Evolutionary conservation across 2,329 filamentous ascomycete species (phyloP).

Genomic region (Trichoderma sp.): DNA sequence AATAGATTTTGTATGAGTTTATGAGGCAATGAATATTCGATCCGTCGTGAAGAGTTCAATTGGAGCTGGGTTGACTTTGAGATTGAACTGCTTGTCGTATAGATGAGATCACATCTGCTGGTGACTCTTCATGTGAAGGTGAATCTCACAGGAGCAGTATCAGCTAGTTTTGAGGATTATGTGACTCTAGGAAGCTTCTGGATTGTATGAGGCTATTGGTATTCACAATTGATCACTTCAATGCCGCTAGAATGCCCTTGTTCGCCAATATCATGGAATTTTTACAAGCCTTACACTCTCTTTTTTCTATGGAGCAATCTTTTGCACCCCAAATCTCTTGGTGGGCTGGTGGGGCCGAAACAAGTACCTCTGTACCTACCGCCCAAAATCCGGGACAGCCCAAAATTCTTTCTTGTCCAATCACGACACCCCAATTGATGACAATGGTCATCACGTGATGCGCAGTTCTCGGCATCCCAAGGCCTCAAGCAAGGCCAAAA

Average conservation of each 20-base stretch:
- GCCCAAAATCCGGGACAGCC: background rate
- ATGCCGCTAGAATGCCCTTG: background rate
- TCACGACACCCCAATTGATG: conserved; percentile 35
- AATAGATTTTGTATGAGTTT: background rate
- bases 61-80: background rate
- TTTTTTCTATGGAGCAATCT: conserved; percentile 10
- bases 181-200: too few species aligned
- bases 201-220: too few species aligned
- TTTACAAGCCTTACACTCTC: background rate
- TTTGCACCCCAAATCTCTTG: background rate
- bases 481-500: conserved; percentile 23
- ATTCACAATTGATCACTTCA: background rate
- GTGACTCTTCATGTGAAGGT: background rate
- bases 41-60: background rate
- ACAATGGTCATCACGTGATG: conserved; percentile 35
- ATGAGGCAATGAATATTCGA: too few species aligned
- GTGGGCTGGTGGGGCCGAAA: conserved; percentile 12
- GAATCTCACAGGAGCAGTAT: background rate
- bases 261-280: background rate
- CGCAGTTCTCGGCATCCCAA: conserved; percentile 16
- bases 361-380: background rate
- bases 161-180: background rate
- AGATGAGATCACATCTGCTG: background rate
- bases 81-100: background rate
- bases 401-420: conserved; percentile 28